phyloP scores from a whole-genome alignment of 2,329 filamentous ascomycete genomes.

The Plenodomus tracheiphilus region DNA sequence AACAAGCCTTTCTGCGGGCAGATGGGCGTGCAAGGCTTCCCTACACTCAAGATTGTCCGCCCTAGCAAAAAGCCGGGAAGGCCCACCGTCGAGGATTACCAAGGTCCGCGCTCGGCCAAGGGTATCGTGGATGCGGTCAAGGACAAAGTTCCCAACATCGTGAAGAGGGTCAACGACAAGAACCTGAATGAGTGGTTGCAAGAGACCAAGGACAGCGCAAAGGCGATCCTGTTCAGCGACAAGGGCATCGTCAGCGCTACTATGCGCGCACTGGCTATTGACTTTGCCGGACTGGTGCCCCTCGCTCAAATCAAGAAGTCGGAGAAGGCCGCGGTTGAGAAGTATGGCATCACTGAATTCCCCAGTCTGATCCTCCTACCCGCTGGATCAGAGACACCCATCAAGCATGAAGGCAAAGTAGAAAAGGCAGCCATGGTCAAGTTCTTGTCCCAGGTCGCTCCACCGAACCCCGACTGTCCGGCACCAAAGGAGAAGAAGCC shows the following conservation, averaged over 20 bases:
- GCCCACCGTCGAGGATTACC: slow-evolving; percentile 87
- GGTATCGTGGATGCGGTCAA: slow-evolving; percentile 84
- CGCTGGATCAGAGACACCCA: slow-evolving; percentile 66
- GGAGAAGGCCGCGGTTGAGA: slow-evolving; percentile 70
- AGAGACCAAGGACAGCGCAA: slow-evolving; percentile 69
- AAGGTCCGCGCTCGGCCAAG: slow-evolving; percentile 80
- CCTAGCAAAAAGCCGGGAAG: slow-evolving; percentile 80
- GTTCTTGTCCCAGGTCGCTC: slow-evolving; percentile 78
- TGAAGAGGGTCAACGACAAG: slow-evolving; percentile 78
- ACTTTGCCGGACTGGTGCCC: slow-evolving; percentile 79
- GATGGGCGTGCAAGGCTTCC: slow-evolving; percentile 92
- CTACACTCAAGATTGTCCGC: slow-evolving; percentile 89
- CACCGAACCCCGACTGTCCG: slow-evolving; percentile 77
- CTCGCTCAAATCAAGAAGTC: slow-evolving; percentile 85
- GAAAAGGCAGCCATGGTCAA: slow-evolving; percentile 80
- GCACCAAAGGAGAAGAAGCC: slow-evolving; percentile 53
- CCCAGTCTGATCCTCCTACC: slow-evolving; percentile 82
- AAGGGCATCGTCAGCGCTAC: slow-evolving; percentile 87
- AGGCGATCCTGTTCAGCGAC: slow-evolving; percentile 89
- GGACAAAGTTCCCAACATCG: slow-evolving; percentile 88
- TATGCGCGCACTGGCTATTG: slow-evolving; percentile 82
- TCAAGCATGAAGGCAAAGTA: slow-evolving; percentile 79
- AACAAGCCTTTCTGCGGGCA: slow-evolving; percentile 87
- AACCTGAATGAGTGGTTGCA: slow-evolving; percentile 75
- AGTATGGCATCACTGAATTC: slow-evolving; percentile 76